Evolutionary conservation across 352 stramenopile genomes (phyloP).

Genomic region (Phytophthora sp.): DNA sequence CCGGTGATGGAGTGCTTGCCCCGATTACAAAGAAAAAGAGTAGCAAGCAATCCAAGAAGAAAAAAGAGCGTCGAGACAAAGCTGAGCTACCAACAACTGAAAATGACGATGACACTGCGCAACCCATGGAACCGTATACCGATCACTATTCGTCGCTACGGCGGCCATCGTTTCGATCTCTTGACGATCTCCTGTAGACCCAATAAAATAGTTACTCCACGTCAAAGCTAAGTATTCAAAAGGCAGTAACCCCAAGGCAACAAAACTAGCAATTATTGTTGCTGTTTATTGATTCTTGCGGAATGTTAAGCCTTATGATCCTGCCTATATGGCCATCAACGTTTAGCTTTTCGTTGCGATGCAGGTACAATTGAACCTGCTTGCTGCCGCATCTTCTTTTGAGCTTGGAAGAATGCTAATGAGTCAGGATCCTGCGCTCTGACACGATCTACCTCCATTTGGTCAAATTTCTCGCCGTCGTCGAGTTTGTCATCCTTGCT

Average conservation of each 20-base stretch:
- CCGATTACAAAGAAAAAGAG: slow-evolving; percentile 43
- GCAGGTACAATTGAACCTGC: slow-evolving; percentile 13
- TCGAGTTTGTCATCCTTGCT: slow-evolving; percentile 86
- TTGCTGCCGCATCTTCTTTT: slow-evolving; percentile 86
- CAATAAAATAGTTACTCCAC: not conserved
- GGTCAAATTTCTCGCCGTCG: slow-evolving; percentile 92
- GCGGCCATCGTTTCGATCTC: slow-evolving; percentile 21
- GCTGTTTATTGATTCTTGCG: not conserved
- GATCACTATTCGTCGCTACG: slow-evolving; percentile 31
- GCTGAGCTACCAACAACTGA: slow-evolving; percentile 7
- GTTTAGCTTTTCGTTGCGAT: slow-evolving; percentile 35
- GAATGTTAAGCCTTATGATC: not conserved
- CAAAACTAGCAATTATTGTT: not conserved
- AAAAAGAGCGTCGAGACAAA: slow-evolving; percentile 56
- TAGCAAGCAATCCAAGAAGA: slow-evolving; percentile 61
- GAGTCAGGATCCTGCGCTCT: slow-evolving; percentile 88
- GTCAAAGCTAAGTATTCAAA: not conserved
- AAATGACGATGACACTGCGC: slow-evolving; percentile 2
- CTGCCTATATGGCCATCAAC: not conserved
- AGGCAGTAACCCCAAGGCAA: not conserved
- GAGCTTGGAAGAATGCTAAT: slow-evolving; percentile 92
- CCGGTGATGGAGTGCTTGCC: not conserved
- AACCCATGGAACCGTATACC: slow-evolving; percentile 2
- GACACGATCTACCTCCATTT: slow-evolving; percentile 90
- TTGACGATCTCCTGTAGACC: slow-evolving; percentile 23